Percentiles rank a stretch among this genome's conserved stretches.
Evolutionary conservation across 352 stramenopile genomes (phyloP).

Genomic region (Thalassiosira delicatula): DNA sequence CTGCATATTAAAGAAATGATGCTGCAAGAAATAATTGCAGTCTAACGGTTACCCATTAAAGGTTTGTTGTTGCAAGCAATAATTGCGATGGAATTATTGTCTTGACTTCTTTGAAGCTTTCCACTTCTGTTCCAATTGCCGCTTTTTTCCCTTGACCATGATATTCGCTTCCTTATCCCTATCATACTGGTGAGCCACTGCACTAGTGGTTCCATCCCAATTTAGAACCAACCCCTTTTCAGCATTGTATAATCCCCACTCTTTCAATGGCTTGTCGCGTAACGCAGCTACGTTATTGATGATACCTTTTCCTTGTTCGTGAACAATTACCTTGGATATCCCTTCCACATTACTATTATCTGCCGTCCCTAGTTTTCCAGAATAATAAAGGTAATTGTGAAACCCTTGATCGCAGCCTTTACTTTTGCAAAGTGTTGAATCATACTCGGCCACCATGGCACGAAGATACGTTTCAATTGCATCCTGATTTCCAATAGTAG

Average conservation of each 20-base stretch:
- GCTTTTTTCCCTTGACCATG: conserved; percentile 49
- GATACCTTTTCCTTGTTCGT: conserved; percentile 76
- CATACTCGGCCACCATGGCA: conserved; percentile 75
- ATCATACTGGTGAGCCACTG: conserved; percentile 81
- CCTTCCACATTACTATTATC: conserved; percentile 39
- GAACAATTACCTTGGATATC: conserved; percentile 71
- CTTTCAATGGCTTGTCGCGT: conserved; percentile 60
- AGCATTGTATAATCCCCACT: conserved; percentile 68
- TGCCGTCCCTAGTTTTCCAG: conserved; percentile 53
- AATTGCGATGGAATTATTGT: too few relatives aligned
- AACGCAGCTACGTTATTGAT: conserved; percentile 81
- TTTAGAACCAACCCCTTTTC: conserved; percentile 65
- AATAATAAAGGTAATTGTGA: conserved; percentile 82
- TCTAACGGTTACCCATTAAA: too few relatives aligned
- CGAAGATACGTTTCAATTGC: conserved; percentile 80
- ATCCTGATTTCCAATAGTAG: conserved; percentile 76
- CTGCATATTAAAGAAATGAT: too few relatives aligned
- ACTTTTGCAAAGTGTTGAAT: conserved; percentile 69
- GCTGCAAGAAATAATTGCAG: conserved; percentile 10
- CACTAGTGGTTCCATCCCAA: conserved; percentile 74
- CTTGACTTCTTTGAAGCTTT: conserved; percentile 20
- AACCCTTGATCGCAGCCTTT: conserved; percentile 79
- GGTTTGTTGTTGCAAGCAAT: too few relatives aligned
- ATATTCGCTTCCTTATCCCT: conserved; percentile 67
- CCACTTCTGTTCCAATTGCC: conserved; percentile 23